These are phyloP conservation scores for Trichocladium uniseriatum DNA, from an alignment of 495 filamentous ascomycete species.

Conservation along the genomic window DNA sequence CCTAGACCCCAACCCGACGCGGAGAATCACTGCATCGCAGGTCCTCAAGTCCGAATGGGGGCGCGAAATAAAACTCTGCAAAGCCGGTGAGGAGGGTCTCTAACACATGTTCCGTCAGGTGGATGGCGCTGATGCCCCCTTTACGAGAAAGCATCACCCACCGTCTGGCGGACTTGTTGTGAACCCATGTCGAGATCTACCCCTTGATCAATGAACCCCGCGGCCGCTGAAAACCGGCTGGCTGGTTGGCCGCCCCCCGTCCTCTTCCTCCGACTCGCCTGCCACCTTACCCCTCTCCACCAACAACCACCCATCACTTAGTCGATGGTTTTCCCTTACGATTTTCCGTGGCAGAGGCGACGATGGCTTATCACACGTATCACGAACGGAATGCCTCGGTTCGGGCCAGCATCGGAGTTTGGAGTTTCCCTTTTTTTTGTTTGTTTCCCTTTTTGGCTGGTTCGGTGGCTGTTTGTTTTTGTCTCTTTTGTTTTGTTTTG, in stretches of 20 bases:
- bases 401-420: constrained; percentile 24
- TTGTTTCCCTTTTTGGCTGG: neutral
- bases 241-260: neutral
- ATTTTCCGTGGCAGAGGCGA: too few relatives aligned
- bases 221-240: neutral
- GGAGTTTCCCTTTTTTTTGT: constrained; percentile 9
- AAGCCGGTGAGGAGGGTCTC: constrained; percentile 84
- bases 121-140: neutral
- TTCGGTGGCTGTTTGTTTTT: too few relatives aligned
- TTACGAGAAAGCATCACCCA: constrained; percentile 3
- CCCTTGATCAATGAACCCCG: neutral
- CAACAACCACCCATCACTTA: too few relatives aligned
- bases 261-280: neutral
- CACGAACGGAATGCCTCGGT: constrained; percentile 9
- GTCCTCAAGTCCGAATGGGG: constrained; percentile 98
- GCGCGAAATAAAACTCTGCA: constrained; percentile 90
- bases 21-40: constrained; percentile 91
- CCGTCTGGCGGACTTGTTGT: constrained; percentile 15
- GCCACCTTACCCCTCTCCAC: too few relatives aligned
- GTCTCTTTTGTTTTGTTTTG: too few relatives aligned
- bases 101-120: constrained; percentile 32
- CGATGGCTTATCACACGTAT: constrained; percentile 13
- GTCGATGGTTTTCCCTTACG: too few relatives aligned
- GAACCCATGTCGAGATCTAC: neutral
- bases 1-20: constrained; percentile 83